Percentiles rank a stretch among this genome's conserved stretches.
Evolutionary conservation across 2,329 filamentous ascomycete species (phyloP).

Genomic region (Hypoxylon sp.): DNA sequence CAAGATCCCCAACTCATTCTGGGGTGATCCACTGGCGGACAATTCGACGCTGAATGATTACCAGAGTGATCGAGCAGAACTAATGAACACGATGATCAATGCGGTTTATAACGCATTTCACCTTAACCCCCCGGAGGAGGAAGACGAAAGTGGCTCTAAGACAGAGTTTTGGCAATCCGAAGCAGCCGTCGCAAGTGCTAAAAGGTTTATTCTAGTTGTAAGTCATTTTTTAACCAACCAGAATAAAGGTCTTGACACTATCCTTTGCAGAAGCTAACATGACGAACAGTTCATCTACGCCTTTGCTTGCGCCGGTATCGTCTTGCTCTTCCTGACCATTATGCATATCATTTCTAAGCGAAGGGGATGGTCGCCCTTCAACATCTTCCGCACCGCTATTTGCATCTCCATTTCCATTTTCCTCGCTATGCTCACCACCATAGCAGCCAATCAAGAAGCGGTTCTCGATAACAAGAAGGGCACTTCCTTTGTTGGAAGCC

Average conservation of each 20-base stretch:
- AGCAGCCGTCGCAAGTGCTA: slow-evolving; percentile 31
- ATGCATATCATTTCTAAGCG: slow-evolving; percentile 53
- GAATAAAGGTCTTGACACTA: background rate
- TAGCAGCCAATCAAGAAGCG: slow-evolving; percentile 38
- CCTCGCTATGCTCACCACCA: slow-evolving; percentile 45
- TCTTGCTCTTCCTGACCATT: slow-evolving; percentile 51
- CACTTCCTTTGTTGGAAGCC: slow-evolving; percentile 46
- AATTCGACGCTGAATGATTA: slow-evolving; percentile 23
- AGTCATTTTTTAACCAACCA: slow-evolving; percentile 23
- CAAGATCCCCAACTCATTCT: slow-evolving; percentile 45
- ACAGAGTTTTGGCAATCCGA: slow-evolving; percentile 40
- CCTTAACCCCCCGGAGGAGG: slow-evolving; percentile 39
- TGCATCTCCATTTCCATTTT: slow-evolving; percentile 46
- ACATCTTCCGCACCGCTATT: slow-evolving; percentile 49
- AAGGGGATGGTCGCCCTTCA: slow-evolving; percentile 52
- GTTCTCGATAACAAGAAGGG: slow-evolving; percentile 19
- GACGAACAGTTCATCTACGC: slow-evolving; percentile 50
- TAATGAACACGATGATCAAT: slow-evolving; percentile 48
- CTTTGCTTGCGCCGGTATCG: slow-evolving; percentile 51
- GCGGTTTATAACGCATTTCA: slow-evolving; percentile 50
- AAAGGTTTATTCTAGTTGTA: slow-evolving; percentile 49
- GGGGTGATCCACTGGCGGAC: slow-evolving; percentile 29
- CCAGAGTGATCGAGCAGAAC: slow-evolving; percentile 35
- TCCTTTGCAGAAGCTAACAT: slow-evolving; percentile 5
- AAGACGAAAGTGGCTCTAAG: slow-evolving; percentile 9